Evolutionary conservation across 345 rosid species (phyloP).

Genomic region (Gynandropsis gynandra): DNA sequence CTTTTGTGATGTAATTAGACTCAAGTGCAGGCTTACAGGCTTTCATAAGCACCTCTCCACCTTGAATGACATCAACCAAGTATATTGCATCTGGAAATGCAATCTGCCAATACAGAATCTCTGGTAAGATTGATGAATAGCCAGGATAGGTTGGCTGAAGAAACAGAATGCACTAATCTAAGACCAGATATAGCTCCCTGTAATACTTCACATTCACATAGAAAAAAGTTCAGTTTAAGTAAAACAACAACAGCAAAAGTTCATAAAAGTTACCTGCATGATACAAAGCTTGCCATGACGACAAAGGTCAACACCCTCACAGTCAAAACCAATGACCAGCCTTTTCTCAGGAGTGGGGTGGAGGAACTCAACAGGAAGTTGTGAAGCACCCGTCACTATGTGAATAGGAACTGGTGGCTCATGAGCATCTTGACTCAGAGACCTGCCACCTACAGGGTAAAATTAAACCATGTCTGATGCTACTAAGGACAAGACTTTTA

Average conservation of each 20-base stretch:
- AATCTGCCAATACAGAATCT: conserved; percentile 48
- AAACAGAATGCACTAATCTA: background rate
- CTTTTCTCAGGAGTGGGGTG: conserved; percentile 54
- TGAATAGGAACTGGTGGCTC: conserved; percentile 50
- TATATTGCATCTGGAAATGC: conserved; percentile 86
- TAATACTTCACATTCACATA: background rate
- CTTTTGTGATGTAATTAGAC: conserved; percentile 80
- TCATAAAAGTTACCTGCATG: conserved; percentile 59
- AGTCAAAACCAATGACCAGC: conserved; percentile 78
- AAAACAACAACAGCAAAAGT: no score
- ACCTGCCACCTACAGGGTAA: conserved; percentile 35
- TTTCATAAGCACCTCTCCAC: conserved; percentile 62
- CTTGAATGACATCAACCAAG: conserved; percentile 74
- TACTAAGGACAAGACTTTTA: background rate
- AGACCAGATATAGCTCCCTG: background rate
- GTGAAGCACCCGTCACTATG: conserved; percentile 56
- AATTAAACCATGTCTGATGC: background rate
- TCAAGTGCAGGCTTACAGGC: conserved; percentile 98
- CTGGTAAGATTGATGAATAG: conserved; percentile 8
- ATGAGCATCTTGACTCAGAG: conserved; percentile 37
- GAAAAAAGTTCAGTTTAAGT: background rate
- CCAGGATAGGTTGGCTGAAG: background rate
- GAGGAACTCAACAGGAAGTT: conserved; percentile 77
- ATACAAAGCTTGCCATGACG: conserved; percentile 77
- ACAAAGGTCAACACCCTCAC: conserved; percentile 88